Conservation (phyloP, 139 green algal genomes). For the Tetradesmus obliquus region DNA sequence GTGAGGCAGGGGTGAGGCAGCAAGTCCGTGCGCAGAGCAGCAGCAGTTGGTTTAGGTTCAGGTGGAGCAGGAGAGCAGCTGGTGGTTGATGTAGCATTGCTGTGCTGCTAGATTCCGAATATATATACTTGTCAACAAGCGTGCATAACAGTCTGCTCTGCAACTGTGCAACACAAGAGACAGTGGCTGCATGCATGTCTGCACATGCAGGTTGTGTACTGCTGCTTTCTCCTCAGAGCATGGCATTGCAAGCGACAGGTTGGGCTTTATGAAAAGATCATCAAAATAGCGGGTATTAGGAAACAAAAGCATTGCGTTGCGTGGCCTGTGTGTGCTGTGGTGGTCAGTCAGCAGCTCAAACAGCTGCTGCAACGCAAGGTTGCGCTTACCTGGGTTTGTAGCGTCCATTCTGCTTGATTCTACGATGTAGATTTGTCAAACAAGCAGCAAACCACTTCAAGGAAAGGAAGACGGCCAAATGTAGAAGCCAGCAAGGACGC, state of each 20-base stretch:
- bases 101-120: no score
- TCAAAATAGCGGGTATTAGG: background rate
- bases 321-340: background rate
- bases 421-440: background rate
- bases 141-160: no score
- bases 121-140: no score
- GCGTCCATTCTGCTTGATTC: background rate
- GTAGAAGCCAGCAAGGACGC: no score
- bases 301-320: background rate
- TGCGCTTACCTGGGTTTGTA: background rate
- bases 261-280: background rate
- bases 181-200: no score
- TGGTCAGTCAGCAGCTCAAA: background rate
- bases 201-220: no score
- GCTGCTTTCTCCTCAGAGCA: no score
- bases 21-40: background rate
- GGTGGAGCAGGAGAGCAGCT: background rate
- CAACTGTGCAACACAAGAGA: no score
- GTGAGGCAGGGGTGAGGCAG: background rate
- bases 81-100: background rate
- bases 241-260: no score
- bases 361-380: background rate
- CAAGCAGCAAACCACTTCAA: background rate
- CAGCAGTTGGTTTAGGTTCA: background rate
- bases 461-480: no score